Percentiles rank a stretch among this genome's conserved stretches.
Evolutionary conservation across 495 filamentous ascomycete species (phyloP).

Genomic region (Hypoxylon intermedium): DNA sequence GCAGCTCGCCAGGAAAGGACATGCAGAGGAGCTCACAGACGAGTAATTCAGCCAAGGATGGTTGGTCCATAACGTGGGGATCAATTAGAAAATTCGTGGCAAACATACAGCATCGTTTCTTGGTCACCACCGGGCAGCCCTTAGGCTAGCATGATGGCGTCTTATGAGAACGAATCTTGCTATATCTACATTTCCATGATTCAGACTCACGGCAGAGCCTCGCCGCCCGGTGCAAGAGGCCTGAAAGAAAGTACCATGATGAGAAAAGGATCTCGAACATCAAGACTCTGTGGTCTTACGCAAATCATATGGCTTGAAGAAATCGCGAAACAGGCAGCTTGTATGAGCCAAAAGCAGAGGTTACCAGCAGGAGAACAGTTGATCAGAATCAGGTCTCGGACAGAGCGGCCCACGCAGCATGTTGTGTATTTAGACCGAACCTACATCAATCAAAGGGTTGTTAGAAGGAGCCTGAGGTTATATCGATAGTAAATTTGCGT

Average conservation of each 20-base stretch:
- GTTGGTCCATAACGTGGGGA: slow-evolving; percentile 2
- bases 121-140: not conserved
- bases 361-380: slow-evolving; percentile 1
- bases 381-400: slow-evolving; percentile 9
- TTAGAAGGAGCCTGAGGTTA: not conserved
- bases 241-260: not conserved
- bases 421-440: slow-evolving; percentile 1
- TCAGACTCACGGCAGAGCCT: not conserved
- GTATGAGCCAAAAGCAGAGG: not conserved
- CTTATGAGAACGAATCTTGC: slow-evolving; percentile 9
- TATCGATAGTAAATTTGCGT: not conserved
- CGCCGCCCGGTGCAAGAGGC: not conserved
- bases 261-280: slow-evolving; percentile 9
- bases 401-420: not conserved
- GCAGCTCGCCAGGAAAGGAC: slow-evolving; percentile 3
- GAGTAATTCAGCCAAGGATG: slow-evolving; percentile 4
- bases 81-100: not conserved
- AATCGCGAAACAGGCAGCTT: slow-evolving; percentile 7
- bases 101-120: not conserved
- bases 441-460: slow-evolving; percentile 2
- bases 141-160: not conserved
- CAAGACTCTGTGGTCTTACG: slow-evolving; percentile 3
- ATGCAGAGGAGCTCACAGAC: slow-evolving; percentile 11
- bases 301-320: slow-evolving; percentile 8
- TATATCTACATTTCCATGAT: not conserved